Base-by-base conservation (phyloP, 2,329 filamentous ascomycete genomes). In the Hymenoscyphus albidus region DNA sequence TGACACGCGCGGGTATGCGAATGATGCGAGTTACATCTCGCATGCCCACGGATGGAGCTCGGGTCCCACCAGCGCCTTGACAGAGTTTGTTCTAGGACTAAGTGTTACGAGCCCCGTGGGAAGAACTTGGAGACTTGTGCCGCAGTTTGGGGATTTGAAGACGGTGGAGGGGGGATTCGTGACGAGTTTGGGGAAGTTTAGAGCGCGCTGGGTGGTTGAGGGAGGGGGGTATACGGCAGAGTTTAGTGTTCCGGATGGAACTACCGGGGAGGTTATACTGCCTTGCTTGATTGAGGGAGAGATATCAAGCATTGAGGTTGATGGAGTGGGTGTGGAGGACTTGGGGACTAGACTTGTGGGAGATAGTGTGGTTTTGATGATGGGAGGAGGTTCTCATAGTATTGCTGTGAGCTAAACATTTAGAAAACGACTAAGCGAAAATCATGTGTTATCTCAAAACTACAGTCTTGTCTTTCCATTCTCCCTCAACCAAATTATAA, bases 1-100 rank as follows among this genome's bases (percentile, higher is more conserved):
- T 1, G 78, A 76, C 39, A 76, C 80, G 58, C 74, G 80, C 12
- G 84, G 84, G 0, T 87, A 87, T 65, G 74, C 74, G 5, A 77
- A 82, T 54, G 70, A 71, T 58, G 44, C 16, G n/a, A 75, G 60
- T 16, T 81, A 82, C 65, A 78, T 80, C 13, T 80, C 77, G 16
- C 81, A 82, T 66, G 73, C 80, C 16, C 80, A 83, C 68, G 80
- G 80, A 10, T 83, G 81, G 80, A 77, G 77, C 40, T 77, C 77
- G 0, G 81, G 81, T 0, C 81, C 81, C 9, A 80, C 80, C 3
- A 77, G 75, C 38, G 78, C 80, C 1, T 70, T 83, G 60, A 80
- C 78, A 1, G 76, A 78, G 63, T 76, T 76, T 55, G 70, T 81
- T 13, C 71, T 82, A 12, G 81, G 81, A 5, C 71, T 83, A 1